phyloP scores from a whole-genome alignment of 2,329 filamentous ascomycete genomes.

The Fusarium sp. region DNA sequence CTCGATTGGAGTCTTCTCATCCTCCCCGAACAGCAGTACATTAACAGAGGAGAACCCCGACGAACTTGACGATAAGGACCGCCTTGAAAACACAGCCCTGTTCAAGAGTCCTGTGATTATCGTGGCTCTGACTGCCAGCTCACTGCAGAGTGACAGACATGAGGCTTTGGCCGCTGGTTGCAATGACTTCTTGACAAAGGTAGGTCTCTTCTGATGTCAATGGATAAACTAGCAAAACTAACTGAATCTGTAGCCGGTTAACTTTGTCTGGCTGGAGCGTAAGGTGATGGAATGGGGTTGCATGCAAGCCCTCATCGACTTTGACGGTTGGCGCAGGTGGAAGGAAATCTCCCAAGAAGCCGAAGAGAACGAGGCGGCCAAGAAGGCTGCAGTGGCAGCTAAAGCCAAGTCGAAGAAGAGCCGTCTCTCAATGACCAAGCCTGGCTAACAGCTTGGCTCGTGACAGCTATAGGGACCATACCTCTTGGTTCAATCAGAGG shows the following conservation, averaged over 20 bases:
- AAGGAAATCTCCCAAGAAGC: constrained; percentile 76
- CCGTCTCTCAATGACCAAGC: constrained; percentile 52
- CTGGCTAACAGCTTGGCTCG: constrained; percentile 18
- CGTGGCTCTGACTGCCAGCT: constrained; percentile 93
- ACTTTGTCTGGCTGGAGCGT: constrained; percentile 95
- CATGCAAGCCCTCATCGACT: constrained; percentile 99
- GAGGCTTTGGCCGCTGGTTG: constrained; percentile 95
- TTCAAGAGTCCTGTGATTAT: constrained; percentile 99
- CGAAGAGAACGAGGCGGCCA: constrained; percentile 56
- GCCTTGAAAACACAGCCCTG: constrained; percentile 72
- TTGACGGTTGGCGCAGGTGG: constrained; percentile 98
- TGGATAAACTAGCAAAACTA: constrained; percentile 5
- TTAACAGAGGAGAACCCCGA: constrained; percentile 59
- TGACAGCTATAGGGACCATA: not conserved
- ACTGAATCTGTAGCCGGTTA: constrained; percentile 76
- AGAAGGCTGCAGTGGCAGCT: constrained; percentile 52
- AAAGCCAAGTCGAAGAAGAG: constrained; percentile 60
- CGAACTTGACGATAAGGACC: constrained; percentile 72
- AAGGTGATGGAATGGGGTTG: constrained; percentile 99
- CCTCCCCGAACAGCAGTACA: constrained; percentile 65
- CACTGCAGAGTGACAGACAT: constrained; percentile 92
- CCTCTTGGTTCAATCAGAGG: not conserved
- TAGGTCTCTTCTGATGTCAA: constrained; percentile 54
- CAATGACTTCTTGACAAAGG: constrained; percentile 98
- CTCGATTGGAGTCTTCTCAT: constrained; percentile 89